phyloP scores from a whole-genome alignment of 1,139 yeast species.

The Pneumocystis murina region DNA sequence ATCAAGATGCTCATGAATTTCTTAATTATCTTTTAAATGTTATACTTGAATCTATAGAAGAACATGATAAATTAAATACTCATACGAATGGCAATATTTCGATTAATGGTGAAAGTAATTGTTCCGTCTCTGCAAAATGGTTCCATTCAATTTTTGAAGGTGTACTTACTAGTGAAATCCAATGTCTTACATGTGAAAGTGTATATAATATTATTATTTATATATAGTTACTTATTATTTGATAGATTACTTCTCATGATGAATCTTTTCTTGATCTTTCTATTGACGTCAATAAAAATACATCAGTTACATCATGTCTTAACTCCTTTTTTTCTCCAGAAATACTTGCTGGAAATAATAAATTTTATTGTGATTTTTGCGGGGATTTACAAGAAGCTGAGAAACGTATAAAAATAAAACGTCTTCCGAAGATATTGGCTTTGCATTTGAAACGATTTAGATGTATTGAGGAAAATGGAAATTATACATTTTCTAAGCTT shows the following conservation, averaged over 20 bases:
- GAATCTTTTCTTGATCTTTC: constrained; percentile 79
- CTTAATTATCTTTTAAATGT: constrained; percentile 73
- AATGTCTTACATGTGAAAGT: constrained; percentile 83
- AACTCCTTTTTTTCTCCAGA: constrained; percentile 75
- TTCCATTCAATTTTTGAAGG: constrained; percentile 75
- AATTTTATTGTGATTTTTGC: constrained; percentile 84
- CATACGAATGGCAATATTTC: neutral
- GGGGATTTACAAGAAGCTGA: constrained; percentile 89
- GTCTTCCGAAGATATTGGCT: constrained; percentile 63
- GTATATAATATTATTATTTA: constrained; percentile 19
- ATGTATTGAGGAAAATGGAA: constrained; percentile 65
- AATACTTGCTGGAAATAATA: constrained; percentile 70
- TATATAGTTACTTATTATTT: neutral
- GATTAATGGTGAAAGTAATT: constrained; percentile 15
- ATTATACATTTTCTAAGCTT: constrained; percentile 54
- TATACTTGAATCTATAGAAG: constrained; percentile 54
- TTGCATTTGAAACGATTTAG: constrained; percentile 83
- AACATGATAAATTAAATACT: constrained; percentile 12
- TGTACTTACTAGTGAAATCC: constrained; percentile 67
- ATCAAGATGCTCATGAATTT: constrained; percentile 96
- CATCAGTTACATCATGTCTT: constrained; percentile 61
- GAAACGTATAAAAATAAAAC: constrained; percentile 69
- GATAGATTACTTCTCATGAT: constrained; percentile 44
- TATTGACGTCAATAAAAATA: constrained; percentile 64
- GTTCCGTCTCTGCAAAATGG: constrained; percentile 29